Base-by-base conservation (phyloP, 164 flowering plant species). In the Magnolia kwangsiensis region DNA sequence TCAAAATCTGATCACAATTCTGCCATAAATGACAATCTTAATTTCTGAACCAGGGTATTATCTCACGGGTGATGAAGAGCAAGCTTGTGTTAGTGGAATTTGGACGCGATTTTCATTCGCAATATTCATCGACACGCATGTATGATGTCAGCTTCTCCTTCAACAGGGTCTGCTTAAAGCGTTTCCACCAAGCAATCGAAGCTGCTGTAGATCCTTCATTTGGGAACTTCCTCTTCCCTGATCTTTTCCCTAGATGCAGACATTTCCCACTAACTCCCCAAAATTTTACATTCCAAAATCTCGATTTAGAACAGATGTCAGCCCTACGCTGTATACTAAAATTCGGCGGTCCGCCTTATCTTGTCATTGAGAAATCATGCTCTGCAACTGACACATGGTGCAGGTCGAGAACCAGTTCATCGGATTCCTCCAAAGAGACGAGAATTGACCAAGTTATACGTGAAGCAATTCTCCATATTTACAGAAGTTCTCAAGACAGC, bases 141-240 rank as follows among this genome's bases (percentile, higher is more conserved):
- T 86, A 88, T 63, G 85, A 88, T 66, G 74, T 88, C 19, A 85
- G 83, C 75, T 88, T 88, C 80, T 83, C 87, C 23, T 86, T 88
- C 82, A 86, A 85, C 77, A 78, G 87, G 80, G 83, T 84, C 45
- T 82, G 88, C 73, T 77, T 86, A 51, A 85, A 85, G 68, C 79
- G 90, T 13, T 83, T 77, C 71, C 88, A 83, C 76, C 86, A 86
- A 78, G 86, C 89, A 73, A 45, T 88, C 76, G 75, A 78, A 64
- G 83, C 80, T 50, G 83, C 78, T 27, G 69, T 80, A 21, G 82
- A 72, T 67, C 51, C 81, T 78, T 72, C 55, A 20, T 87, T 79
- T 51, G 31, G 58, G 67, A 73, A 59, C 10, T 72, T 85, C 80
- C 77, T 85, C 51, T 85, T 85, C 67, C 86, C 87, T 1, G 50